Base-by-base conservation (phyloP, 768 basidiomycete genomes). In the Trametopsis cervina region DNA sequence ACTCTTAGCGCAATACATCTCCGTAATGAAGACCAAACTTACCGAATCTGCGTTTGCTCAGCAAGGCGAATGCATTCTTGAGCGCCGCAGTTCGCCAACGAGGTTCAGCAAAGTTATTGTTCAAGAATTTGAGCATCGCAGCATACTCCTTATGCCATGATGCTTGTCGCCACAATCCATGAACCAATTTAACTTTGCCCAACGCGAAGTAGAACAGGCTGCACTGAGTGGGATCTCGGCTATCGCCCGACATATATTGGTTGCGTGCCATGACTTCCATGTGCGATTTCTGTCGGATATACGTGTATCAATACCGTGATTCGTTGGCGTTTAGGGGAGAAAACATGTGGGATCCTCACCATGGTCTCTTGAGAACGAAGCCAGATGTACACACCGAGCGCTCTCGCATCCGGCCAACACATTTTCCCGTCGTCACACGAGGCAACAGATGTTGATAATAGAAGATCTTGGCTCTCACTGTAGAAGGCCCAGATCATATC, bases 401-500 rank as follows among this genome's bases (percentile, higher is more conserved):
- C 83, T 57, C 83, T 77, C 0, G 95, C 93, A 61, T 95, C 89
- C 13, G 75, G 69, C 95, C 95, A 98, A 29, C 77, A 64, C 83
- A 97, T 89, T 66, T 89, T 95, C 0, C 82, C 85, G 29, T 78
- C 53, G 1, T 54, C 77, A 57, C 89, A 94, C 11, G 86, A 83
- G 3, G 74, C 66, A 13, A 74, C 74, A 2, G 87, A 86, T 3
- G 84, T 81, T 22, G 74, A 69, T 44, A 96, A 63, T 4, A 99
- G 65, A 39, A 97, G 63, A 15, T 87, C 90, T 58, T 99, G 93
- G 59, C 83, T 89, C 65, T 96, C 92, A 60, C 93, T 96, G 57
- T 96, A 88, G 62, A 86, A 94, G 0, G 94, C 95, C 94, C 95
- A 99, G 22, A 97, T 75, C 70, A 97, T 90, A 63, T 99, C 95